A percentile compares a stretch with the other conserved stretches of the same genome.
These are phyloP conservation scores for Stentor coeruleus DNA, from an alignment of 73 alveolate species.

Conservation along the genomic window DNA sequence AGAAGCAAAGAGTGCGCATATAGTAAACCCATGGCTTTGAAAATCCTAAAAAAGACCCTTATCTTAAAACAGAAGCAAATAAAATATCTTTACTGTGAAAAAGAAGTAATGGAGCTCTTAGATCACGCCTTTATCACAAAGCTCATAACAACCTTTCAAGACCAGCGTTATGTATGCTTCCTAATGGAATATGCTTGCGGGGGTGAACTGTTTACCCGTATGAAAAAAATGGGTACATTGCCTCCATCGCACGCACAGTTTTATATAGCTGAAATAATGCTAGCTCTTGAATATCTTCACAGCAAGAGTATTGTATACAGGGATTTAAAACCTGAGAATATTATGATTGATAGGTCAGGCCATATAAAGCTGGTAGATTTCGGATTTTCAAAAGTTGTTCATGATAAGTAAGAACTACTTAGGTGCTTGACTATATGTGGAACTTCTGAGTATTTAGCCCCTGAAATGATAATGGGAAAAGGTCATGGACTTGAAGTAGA, in stretches of 20 bases:
- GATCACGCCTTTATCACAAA: constrained; percentile 50
- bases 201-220: constrained; percentile 56
- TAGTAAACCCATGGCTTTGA: constrained; percentile 85
- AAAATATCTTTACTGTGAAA: constrained; percentile 48
- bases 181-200: constrained; percentile 63
- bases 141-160: constrained; percentile 55
- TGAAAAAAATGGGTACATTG: constrained; percentile 56
- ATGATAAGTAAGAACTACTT: constrained; percentile 37
- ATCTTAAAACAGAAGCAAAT: constrained; percentile 83
- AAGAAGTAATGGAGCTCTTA: constrained; percentile 32
- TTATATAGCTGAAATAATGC: constrained; percentile 53
- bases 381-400: constrained; percentile 71
- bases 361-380: constrained; percentile 77
- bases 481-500: constrained; percentile 86
- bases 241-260: constrained; percentile 50
- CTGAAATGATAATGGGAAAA: constrained; percentile 68
- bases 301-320: constrained; percentile 62
- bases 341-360: constrained; percentile 68
- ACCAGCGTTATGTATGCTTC: constrained; percentile 44
- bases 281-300: constrained; percentile 60
- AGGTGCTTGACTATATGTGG: constrained; percentile 82
- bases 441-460: constrained; percentile 86
- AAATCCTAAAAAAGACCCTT: constrained; percentile 89
- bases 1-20: constrained; percentile 53
- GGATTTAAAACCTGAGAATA: constrained; percentile 85